phyloP scores from a whole-genome alignment of 805 yeast genomes.

The Blastobotrys mokoenaii region DNA sequence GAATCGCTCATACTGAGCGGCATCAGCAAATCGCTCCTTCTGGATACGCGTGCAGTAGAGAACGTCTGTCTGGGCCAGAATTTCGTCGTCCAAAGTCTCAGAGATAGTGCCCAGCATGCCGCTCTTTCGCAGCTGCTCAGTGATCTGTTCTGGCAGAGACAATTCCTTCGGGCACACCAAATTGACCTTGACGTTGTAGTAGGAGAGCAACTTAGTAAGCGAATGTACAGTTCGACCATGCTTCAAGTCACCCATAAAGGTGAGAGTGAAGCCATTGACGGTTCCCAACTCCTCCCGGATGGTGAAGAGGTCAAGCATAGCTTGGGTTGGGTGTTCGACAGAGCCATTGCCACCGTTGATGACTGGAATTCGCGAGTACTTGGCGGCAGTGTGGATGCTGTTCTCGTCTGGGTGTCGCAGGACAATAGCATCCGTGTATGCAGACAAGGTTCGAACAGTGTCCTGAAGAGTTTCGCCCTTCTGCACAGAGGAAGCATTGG shows the following conservation, averaged over 20 bases:
- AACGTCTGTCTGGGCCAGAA: slow-evolving; percentile 86
- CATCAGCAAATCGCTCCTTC: slow-evolving; percentile 83
- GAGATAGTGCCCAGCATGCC: slow-evolving; percentile 70
- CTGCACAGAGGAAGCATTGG: slow-evolving; percentile 85
- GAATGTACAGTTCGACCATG: slow-evolving; percentile 99
- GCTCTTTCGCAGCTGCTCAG: slow-evolving; percentile 52
- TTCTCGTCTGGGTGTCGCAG: slow-evolving; percentile 93
- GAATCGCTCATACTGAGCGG: slow-evolving; percentile 71
- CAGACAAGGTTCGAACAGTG: slow-evolving; percentile 87
- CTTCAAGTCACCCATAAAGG: slow-evolving; percentile 98
- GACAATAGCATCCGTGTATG: slow-evolving; percentile 94
- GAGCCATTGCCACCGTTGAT: slow-evolving; percentile 98
- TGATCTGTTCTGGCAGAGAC: slow-evolving; percentile 68
- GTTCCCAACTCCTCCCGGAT: slow-evolving; percentile 98
- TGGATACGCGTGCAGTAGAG: slow-evolving; percentile 97
- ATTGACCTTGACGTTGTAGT: slow-evolving; percentile 88
- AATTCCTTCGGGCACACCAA: slow-evolving; percentile 87
- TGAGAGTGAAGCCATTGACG: slow-evolving; percentile 93
- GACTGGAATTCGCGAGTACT: slow-evolving; percentile 93
- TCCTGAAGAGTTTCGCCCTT: slow-evolving; percentile 98
- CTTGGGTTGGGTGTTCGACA: slow-evolving; percentile 98
- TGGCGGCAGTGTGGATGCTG: slow-evolving; percentile 89
- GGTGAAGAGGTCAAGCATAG: slow-evolving; percentile 92
- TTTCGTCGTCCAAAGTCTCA: slow-evolving; percentile 69
- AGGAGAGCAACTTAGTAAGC: slow-evolving; percentile 77